phyloP scores from a whole-genome alignment of 306 rosid species.

The Vigna radiata region DNA sequence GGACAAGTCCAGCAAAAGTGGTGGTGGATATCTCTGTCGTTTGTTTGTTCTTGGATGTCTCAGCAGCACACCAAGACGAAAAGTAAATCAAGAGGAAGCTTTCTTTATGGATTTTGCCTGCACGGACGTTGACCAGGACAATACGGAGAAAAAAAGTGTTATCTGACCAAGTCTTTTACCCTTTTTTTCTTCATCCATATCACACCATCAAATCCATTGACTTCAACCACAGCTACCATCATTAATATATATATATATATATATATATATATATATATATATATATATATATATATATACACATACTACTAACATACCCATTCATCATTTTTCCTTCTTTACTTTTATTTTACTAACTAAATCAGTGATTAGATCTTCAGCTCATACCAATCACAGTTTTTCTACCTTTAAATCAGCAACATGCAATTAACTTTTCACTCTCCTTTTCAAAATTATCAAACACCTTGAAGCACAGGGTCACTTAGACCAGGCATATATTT shows the following conservation, averaged over 20 bases:
- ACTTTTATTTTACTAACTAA: background rate
- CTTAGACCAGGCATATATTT: background rate
- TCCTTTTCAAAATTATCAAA: background rate
- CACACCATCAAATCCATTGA: background rate
- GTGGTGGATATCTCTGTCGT: background rate
- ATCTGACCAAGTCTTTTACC: conserved; percentile 19
- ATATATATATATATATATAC: too few species aligned
- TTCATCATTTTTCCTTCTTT: background rate
- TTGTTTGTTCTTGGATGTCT: conserved; percentile 13
- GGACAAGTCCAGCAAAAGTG: conserved; percentile 24
- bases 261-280: too few species aligned
- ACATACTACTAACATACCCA: too few species aligned
- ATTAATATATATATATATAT: background rate
- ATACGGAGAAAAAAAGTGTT: background rate
- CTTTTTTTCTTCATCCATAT: background rate
- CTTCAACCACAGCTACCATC: background rate
- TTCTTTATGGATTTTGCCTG: conserved; percentile 18
- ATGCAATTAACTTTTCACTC: background rate
- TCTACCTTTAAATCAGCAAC: background rate
- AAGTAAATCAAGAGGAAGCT: conserved; percentile 7
- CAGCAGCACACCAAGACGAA: conserved; percentile 17
- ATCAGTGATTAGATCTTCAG: background rate
- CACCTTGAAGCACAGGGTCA: background rate
- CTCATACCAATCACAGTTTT: background rate
- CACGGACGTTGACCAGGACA: conserved; percentile 41